These are phyloP conservation scores for Phialophora verrucosa DNA, from an alignment of 2,329 filamentous ascomycete species.

Conservation along the genomic window DNA sequence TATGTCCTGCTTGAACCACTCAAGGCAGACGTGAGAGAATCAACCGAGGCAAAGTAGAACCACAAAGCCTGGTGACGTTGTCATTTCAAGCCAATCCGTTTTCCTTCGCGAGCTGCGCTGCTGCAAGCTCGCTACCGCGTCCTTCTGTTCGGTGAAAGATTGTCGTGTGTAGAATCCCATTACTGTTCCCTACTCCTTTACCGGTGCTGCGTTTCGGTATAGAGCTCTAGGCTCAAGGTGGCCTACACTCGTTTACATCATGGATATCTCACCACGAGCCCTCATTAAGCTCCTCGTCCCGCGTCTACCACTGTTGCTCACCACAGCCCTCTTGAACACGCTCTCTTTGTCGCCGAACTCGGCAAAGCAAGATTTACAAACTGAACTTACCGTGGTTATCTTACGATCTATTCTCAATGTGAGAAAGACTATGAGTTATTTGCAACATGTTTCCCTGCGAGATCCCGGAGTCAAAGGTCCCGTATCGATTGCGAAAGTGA, in stretches of 20 bases:
- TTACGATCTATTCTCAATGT: constrained; percentile 68
- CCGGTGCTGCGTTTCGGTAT: not conserved
- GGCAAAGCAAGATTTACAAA: constrained; percentile 78
- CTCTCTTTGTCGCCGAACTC: constrained; percentile 72
- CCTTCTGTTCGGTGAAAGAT: not conserved
- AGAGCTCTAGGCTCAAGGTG: not conserved
- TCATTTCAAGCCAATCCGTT: not conserved
- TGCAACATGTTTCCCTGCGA: constrained; percentile 67
- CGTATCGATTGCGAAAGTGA: constrained; percentile 79
- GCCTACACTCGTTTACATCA: constrained; percentile 18
- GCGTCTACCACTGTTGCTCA: constrained; percentile 51
- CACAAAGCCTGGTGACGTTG: not conserved
- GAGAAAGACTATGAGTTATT: constrained; percentile 61
- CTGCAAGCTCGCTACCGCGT: not conserved
- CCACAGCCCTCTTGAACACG: constrained; percentile 50
- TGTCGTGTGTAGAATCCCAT: not conserved
- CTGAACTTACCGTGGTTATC: constrained; percentile 72
- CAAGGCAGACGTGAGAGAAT: no score
- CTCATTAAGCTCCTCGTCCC: constrained; percentile 48
- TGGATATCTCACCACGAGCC: constrained; percentile 44
- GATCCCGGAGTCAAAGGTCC: constrained; percentile 75
- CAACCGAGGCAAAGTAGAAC: not conserved
- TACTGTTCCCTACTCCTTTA: not conserved
- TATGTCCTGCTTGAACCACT: not conserved
- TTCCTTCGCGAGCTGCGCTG: not conserved